Percentiles rank a stretch among this genome's conserved stretches.
phyloP scores from a whole-genome alignment of 106 monocot species.

The Allium sativum region DNA sequence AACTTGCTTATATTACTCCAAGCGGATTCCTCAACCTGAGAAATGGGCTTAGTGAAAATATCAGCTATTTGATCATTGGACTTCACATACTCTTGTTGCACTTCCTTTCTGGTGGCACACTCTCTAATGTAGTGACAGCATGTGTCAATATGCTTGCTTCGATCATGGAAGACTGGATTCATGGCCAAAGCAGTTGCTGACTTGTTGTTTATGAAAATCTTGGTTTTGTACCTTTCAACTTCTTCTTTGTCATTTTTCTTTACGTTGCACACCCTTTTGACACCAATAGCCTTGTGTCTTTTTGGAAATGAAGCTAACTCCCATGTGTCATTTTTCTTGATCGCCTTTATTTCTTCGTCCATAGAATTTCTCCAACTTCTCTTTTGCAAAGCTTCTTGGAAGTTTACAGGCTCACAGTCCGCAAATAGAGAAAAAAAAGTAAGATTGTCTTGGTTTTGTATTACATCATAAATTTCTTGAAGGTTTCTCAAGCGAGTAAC shows the following conservation, averaged over 20 bases:
- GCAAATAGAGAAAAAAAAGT: constrained; percentile 7
- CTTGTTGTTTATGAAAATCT: too few relatives aligned
- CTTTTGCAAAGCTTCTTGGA: not conserved
- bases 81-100: too few relatives aligned
- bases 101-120: too few relatives aligned
- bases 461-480: constrained; percentile 6
- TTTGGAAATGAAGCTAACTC: not conserved
- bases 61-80: too few relatives aligned
- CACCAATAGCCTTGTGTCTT: not conserved
- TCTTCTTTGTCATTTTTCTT: constrained; percentile 2
- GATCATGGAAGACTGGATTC: too few relatives aligned
- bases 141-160: too few relatives aligned
- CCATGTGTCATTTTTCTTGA: constrained; percentile 6
- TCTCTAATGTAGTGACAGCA: too few relatives aligned
- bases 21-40: too few relatives aligned
- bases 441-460: not conserved
- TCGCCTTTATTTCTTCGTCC: not conserved
- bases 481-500: not conserved
- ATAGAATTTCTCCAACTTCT: not conserved
- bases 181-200: too few relatives aligned
- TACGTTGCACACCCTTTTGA: not conserved
- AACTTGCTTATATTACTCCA: too few relatives aligned
- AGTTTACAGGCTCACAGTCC: constrained; percentile 4
- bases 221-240: constrained; percentile 6
- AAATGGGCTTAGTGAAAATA: too few relatives aligned